A percentile compares a stretch with the other conserved stretches of the same genome.
Conservation (phyloP, 164 flowering plant species). For the Cinnamomum chago region DNA sequence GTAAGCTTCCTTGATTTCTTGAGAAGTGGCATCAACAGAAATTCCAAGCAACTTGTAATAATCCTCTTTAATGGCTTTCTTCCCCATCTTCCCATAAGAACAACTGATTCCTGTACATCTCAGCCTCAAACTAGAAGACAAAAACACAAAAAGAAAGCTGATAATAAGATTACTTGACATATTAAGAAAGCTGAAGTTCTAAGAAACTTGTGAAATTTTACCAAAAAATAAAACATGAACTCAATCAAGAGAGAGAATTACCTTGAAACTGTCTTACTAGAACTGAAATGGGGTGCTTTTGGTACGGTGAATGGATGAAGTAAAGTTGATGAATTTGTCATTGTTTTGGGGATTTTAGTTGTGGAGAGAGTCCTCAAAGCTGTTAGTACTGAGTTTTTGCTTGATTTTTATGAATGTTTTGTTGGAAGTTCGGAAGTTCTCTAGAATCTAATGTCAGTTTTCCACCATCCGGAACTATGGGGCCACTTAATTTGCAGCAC, state of each 20-base stretch:
- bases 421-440: too few species aligned
- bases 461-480: too few species aligned
- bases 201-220: neutral
- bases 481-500: too few species aligned
- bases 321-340: constrained; percentile 15
- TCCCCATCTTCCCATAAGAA: constrained; percentile 8
- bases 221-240: too few species aligned
- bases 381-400: too few species aligned
- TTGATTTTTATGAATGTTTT: too few species aligned
- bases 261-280: constrained; percentile 29
- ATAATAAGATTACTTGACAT: neutral
- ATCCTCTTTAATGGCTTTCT: constrained; percentile 17
- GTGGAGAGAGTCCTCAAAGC: neutral
- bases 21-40: constrained; percentile 36
- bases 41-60: constrained; percentile 66
- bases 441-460: too few species aligned
- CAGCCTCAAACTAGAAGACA: constrained; percentile 22
- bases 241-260: constrained; percentile 10
- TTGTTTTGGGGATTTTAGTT: neutral
- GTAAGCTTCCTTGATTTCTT: constrained; percentile 61
- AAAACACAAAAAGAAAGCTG: neutral
- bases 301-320: constrained; percentile 11
- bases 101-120: constrained; percentile 16
- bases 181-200: neutral
- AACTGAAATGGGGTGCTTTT: constrained; percentile 15